Evolutionary conservation across 2,329 filamentous ascomycete species (phyloP).

Genomic region (Grosmannia clavigera): DNA sequence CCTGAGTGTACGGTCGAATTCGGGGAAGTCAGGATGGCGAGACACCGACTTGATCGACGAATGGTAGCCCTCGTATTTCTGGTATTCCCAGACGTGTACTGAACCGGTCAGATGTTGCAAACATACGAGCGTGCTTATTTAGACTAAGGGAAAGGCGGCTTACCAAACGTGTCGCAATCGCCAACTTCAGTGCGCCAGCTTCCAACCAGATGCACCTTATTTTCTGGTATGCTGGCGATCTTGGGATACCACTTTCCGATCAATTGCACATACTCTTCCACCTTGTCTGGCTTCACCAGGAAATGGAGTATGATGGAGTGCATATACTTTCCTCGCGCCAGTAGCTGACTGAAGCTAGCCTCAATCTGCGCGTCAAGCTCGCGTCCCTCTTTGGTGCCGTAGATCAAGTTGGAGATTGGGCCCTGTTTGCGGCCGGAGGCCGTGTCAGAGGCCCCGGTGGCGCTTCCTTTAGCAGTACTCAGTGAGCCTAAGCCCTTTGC

Average conservation of each 20-base stretch:
- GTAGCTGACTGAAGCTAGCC: constrained; percentile 85
- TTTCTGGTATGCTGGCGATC: constrained; percentile 73
- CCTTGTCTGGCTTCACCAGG: constrained; percentile 90
- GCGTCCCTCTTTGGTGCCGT: constrained; percentile 89
- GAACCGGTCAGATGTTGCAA: not conserved
- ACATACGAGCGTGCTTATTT: no score
- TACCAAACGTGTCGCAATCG: constrained; percentile 93
- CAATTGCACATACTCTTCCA: constrained; percentile 85
- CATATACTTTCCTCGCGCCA: constrained; percentile 94
- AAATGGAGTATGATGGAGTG: constrained; percentile 95
- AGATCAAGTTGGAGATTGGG: constrained; percentile 77
- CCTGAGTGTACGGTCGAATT: constrained; percentile 76
- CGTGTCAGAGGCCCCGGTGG: constrained; percentile 43
- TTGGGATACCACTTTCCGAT: constrained; percentile 86
- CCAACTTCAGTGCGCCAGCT: constrained; percentile 98
- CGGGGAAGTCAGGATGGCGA: constrained; percentile 67
- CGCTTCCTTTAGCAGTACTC: constrained; percentile 42
- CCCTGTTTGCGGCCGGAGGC: constrained; percentile 54
- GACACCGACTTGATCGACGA: constrained; percentile 78
- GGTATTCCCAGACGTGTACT: constrained; percentile 99
- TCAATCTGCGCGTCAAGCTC: constrained; percentile 94
- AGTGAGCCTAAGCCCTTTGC: constrained; percentile 48
- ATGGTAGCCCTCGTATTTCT: constrained; percentile 93
- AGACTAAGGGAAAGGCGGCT: constrained; percentile 16
- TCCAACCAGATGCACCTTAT: constrained; percentile 90